Evolutionary conservation across 768 basidiomycete genomes (phyloP), one percentile per base, ranked within the genome.

Genomic region (Kwoniella sp.): DNA sequence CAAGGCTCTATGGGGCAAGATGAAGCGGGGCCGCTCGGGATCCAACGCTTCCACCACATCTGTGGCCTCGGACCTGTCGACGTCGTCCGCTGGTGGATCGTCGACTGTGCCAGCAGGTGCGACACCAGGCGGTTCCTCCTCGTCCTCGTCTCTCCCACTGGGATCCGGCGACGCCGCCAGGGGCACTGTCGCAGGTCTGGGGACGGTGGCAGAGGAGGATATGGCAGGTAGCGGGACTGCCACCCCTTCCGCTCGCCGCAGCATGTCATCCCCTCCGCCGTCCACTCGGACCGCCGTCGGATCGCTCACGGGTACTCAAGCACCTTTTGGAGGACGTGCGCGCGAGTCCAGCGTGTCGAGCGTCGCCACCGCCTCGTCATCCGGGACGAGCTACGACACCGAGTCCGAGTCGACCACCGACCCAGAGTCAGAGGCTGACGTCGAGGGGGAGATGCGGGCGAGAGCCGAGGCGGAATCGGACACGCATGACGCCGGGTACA

Each of bases 1-100:
- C 17, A 69, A 63, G 42, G 55, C 60, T 17, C 50, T 73, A 14
- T 73, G 71, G 71, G 50, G 61, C 12, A 69, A 67, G 43, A 61
- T 70, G 17, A 54, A 47, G 27, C 32, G 49, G 8, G 32, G 33
- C 17, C 37, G 52, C 9, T 54, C 52, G 6, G 31, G 45, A 3
- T 54, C 52, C 5, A 15, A 9, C 7, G 31, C 49, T 15, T 50
- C 49, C 10, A 28, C 26, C 19, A 32, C 52, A 8, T 19, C 25
- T 14, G 29, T 36, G 15, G 44, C 52, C 22, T 27, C 39, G 6
- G n/a, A 38, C 28, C 14, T 12, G 1, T 37, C 50, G 10, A 33
- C 33, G 2, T 54, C 52, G 19, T 3, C 17, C 29, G 7, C 29
- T n/a, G n/a, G n/a, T n/a, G n/a, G n/a, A 3, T 31, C 36, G 15